Conservation (phyloP, 345 rosid species). For the Kandelia obovata region DNA sequence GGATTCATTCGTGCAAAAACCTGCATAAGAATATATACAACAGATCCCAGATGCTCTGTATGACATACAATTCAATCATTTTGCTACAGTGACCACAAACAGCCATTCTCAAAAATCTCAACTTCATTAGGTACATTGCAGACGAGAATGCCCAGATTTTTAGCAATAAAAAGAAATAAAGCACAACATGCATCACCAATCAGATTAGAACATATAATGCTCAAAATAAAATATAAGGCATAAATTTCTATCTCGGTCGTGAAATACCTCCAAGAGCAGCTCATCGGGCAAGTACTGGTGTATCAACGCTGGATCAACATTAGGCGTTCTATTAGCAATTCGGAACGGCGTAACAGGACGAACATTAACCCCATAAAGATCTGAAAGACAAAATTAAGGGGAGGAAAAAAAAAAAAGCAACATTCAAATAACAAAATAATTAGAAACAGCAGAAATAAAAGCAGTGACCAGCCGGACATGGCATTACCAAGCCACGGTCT, state of each 20-base stretch:
- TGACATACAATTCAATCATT: not conserved
- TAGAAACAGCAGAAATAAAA: not conserved
- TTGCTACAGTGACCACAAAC: not conserved
- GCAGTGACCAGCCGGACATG: not conserved
- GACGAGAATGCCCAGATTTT: not conserved
- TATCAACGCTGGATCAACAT: constrained; percentile 63
- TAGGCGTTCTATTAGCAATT: constrained; percentile 58
- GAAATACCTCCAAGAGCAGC: constrained; percentile 74
- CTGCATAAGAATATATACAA: constrained; percentile 35
- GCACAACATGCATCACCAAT: not conserved
- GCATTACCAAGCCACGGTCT: constrained; percentile 93
- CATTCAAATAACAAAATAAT: not conserved
- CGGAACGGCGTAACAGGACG: constrained; percentile 82
- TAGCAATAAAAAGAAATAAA: not conserved
- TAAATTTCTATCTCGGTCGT: not conserved
- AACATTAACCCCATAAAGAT: constrained; percentile 86
- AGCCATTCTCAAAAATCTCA: not conserved
- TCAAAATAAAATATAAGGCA: not conserved
- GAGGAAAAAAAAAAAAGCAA: not conserved
- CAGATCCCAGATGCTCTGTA: not conserved
- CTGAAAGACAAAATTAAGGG: constrained; percentile 27
- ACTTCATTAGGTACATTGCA: not conserved
- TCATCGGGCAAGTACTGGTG: constrained; percentile 92
- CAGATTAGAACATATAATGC: too few relatives aligned
- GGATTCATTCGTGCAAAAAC: constrained; percentile 81